A percentile compares a stretch with the other conserved stretches of the same genome.
These are phyloP conservation scores for Lindgomyces ingoldianus DNA, from an alignment of 495 filamentous ascomycete genomes.

Conservation along the genomic window DNA sequence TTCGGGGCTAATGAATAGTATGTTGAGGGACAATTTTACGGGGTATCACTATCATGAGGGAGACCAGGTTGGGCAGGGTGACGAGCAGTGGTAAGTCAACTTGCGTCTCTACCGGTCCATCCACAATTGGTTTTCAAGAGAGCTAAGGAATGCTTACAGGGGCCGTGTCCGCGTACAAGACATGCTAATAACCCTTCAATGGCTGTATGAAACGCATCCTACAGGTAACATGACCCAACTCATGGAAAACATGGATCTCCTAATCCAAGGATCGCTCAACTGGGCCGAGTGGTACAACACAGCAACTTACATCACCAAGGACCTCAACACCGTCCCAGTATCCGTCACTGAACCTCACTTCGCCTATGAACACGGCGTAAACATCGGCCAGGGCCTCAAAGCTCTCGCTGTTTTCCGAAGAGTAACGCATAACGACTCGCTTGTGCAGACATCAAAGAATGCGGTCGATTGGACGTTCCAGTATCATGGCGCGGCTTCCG, in stretches of 20 bases:
- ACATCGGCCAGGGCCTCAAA: constrained; percentile 55
- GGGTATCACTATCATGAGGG: constrained; percentile 51
- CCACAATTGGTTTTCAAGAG: not conserved
- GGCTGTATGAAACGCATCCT: constrained; percentile 1
- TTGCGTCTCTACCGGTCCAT: too few species aligned
- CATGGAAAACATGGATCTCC: not conserved
- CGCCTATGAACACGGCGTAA: constrained; percentile 53
- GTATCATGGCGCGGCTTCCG: constrained; percentile 47
- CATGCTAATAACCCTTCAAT: not conserved
- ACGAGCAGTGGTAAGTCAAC: not conserved
- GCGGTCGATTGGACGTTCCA: constrained; percentile 52
- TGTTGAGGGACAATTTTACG: constrained; percentile 55
- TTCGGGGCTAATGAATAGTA: constrained; percentile 45
- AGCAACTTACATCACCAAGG: constrained; percentile 45
- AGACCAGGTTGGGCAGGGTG: constrained; percentile 30
- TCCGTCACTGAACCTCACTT: constrained; percentile 34
- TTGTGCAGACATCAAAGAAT: constrained; percentile 45
- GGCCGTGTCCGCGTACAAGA: not conserved
- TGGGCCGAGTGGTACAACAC: constrained; percentile 40
- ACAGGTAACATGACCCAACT: not conserved
- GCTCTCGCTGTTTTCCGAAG: constrained; percentile 49
- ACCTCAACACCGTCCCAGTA: constrained; percentile 46
- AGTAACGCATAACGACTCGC: constrained; percentile 48
- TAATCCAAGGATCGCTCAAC: not conserved
- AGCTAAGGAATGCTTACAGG: constrained; percentile 30